Evolutionary conservation across 768 basidiomycete species (phyloP).

Genomic region (Lactifluus volemus): DNA sequence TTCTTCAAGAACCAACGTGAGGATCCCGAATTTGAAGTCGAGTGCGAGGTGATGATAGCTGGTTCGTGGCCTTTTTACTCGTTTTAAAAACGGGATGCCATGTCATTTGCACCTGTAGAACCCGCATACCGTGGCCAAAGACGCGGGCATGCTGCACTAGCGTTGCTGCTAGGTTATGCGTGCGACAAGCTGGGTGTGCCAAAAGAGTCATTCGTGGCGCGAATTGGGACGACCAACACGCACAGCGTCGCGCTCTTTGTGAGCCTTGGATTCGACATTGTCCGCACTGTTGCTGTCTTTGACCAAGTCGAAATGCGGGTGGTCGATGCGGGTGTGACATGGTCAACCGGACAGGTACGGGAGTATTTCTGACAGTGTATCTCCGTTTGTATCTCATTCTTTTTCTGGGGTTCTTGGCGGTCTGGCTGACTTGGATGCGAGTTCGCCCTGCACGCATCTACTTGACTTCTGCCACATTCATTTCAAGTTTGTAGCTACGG

Average conservation of each 20-base stretch:
- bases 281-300: conserved; percentile 65
- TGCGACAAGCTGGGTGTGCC: too few species aligned
- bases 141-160: conserved; percentile 51
- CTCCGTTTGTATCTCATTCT: too few species aligned
- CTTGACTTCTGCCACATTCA: too few species aligned
- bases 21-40: conserved; percentile 49
- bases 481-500: too few species aligned
- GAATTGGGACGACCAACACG: too few species aligned
- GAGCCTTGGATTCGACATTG: conserved; percentile 65
- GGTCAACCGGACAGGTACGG: conserved; percentile 1
- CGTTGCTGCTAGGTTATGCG: conserved; percentile 57
- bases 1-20: conserved; percentile 55
- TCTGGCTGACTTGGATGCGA: too few species aligned
- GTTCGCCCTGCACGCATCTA: too few species aligned
- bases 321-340: not conserved
- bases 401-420: too few species aligned
- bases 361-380: not conserved
- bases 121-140: conserved; percentile 60
- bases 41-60: conserved; percentile 91
- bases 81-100: too few species aligned
- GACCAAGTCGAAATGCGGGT: conserved; percentile 75
- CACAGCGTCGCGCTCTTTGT: conserved; percentile 22
- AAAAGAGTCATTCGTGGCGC: too few species aligned
- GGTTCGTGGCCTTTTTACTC: conserved; percentile 33
- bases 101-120: conserved; percentile 34